Evolutionary conservation across 257 asterid genomes (phyloP).

Genomic region (Lantana camara): DNA sequence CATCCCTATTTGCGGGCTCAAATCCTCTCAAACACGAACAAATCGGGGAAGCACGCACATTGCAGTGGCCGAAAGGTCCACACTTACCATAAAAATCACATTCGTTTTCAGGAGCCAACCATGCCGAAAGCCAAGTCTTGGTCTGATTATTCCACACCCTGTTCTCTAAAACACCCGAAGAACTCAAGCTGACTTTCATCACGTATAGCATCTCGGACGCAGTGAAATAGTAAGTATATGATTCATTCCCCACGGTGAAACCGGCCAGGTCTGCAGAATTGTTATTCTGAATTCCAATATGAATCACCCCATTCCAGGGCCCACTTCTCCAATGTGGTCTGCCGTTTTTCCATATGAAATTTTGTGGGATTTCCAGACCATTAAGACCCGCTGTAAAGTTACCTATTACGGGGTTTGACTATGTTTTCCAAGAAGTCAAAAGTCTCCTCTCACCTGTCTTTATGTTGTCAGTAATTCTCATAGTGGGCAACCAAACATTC

Average conservation of each 20-base stretch:
- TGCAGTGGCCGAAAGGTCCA: constrained; percentile 48
- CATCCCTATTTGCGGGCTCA: no score
- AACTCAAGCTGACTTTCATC: constrained; percentile 3
- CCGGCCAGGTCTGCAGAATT: no score
- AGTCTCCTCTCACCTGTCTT: no score
- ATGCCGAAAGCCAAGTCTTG: constrained; percentile 18
- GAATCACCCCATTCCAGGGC: constrained; percentile 43
- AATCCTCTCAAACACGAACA: constrained; percentile 42
- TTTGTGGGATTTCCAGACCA: no score
- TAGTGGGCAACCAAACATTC: no score
- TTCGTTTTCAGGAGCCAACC: constrained; percentile 1
- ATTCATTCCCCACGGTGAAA: no score
- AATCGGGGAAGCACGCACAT: constrained; percentile 12
- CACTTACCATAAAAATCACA: constrained; percentile 43
- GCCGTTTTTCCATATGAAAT: constrained; percentile 25
- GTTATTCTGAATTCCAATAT: constrained; percentile 36
- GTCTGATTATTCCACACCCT: constrained; percentile 15
- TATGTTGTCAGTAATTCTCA: no score
- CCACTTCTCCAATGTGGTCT: constrained; percentile 45
- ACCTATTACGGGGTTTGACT: no score
- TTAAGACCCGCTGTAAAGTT: no score
- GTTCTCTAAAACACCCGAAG: constrained; percentile 3
- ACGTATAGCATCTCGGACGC: constrained; percentile 8
- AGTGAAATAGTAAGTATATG: constrained; percentile 20
- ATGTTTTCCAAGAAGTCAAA: no score